Base-by-base conservation (phyloP, 371 early-diverging fungal genomes). In the Encephalitozoon hellem region DNA sequence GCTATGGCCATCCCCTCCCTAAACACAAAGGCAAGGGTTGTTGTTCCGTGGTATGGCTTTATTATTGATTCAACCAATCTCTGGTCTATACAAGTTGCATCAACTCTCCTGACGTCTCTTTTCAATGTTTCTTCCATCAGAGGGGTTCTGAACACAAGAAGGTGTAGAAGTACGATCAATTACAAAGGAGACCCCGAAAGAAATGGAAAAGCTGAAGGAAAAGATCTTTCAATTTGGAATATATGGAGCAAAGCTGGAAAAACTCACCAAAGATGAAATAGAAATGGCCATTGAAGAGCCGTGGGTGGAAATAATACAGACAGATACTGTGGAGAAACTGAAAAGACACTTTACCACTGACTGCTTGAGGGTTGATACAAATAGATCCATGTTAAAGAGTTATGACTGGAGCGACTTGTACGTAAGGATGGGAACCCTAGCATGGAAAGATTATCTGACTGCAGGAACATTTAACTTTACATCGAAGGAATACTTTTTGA, bases 21-120 rank as follows among this genome's bases (percentile, higher is more conserved):
- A 84, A 94, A 96, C 83, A 93, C 90, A 88, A 99, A 97, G 34
- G 97, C 96, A 32, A 97, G 87, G 0, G 98, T 99, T 4, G 99
- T 99, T 21, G 99, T 99, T 81, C 99, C 99, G 82, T 99, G 92
- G 42, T 70, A 54, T 25, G 82, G 82, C 67, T 70, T 73, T 54
- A 76, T 64, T 6, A 65, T 9, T 1, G 45, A 39, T 11, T 25
- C 28, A 43, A 82, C 42, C n/a, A 65, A 18, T 5, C 25, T 18
- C 21, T 54, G 52, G 47, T 75, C 67, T 25, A 76, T 39, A 15
- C 45, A 52, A 3, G 26, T 64, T 18, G 65, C 8, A 4, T 71
- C 72, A 12, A 78, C 49, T 21, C 47, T 67, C 11, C 52, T 34
- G 26, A 74, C 55, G 47, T 77, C 67, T 34, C 66, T 69, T 21